Evolutionary conservation across 257 asterid genomes (phyloP), one percentile per base, ranked within the genome.

Genomic region (Solanum commersonii): DNA sequence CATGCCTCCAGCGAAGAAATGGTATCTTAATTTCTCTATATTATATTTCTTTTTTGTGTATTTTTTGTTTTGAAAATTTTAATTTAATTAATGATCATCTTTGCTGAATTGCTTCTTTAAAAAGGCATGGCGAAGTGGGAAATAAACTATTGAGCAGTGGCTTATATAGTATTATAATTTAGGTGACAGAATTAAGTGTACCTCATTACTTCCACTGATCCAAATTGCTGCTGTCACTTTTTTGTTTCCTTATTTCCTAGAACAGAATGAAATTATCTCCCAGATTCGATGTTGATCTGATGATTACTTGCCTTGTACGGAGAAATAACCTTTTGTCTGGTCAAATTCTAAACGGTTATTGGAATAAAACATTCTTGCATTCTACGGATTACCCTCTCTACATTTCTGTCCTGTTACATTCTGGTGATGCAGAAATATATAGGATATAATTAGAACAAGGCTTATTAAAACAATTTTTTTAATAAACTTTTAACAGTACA

Each of bases 21-120:
- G 99, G 99, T 97, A 94, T 77, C 42, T 44, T 46, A 13, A 44
- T 25, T 25, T 33, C 68, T 81, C 40, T 29, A 81, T 14, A 5
- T 81, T 81, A 29, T 81, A 27, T 46, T 46, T 81, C 29, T 27
- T 29, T 59, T 79, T 25, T 44, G 38, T 79, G 67, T 9, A 44
- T 29, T 8, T 27, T 3, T 78, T 29, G 15, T 29, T 81, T 46
- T 46, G 85, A 81, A 44, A 81, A 27, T 29, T 46, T 34, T 81
- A 46, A 81, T 81, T 8, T 81, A 15, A 81, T 8, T 27, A 29
- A 81, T 10, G 16, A 29, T 81, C 68, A 46, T 46, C 25, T 81
- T 49, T 46, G 68, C 84, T 81, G 85, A 81, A 29, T 79, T 81
- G 42, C 85, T 81, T 81, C 85, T 29, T 82, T 46, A 27, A 15